Percentiles rank a stretch among this genome's conserved stretches.
Evolutionary conservation across 139 green algal genomes (phyloP).

Genomic region (Parachlorella kessleri): DNA sequence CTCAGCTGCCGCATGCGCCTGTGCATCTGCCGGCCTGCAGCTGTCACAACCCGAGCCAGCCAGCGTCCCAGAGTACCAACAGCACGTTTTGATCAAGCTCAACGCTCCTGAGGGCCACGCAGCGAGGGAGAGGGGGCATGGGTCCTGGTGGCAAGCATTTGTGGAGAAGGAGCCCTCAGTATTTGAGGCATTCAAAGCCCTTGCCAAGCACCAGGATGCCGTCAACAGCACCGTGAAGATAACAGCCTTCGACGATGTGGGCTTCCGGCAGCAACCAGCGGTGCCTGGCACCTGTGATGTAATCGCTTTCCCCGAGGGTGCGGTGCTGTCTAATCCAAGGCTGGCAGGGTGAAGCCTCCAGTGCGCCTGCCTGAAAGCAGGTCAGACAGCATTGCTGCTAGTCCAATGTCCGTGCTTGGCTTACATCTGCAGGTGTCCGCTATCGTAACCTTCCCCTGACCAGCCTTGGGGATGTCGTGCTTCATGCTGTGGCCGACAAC

Average conservation of each 20-base stretch:
- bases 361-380: neutral
- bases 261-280: neutral
- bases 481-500: neutral
- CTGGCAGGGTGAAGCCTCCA: no score
- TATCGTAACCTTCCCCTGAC: constrained; percentile 12
- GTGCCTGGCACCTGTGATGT: constrained; percentile 24
- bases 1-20: neutral
- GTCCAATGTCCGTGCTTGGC: neutral
- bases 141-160: constrained; percentile 31
- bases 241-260: constrained; percentile 39
- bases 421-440: constrained; percentile 6
- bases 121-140: neutral
- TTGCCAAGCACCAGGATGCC: constrained; percentile 14
- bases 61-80: constrained; percentile 29
- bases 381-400: neutral
- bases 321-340: no score
- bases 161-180: constrained; percentile 41
- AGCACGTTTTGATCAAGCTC: constrained; percentile 38
- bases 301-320: constrained; percentile 40
- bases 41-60: constrained; percentile 15
- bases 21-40: neutral
- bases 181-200: constrained; percentile 21
- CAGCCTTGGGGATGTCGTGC: constrained; percentile 15
- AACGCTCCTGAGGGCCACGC: neutral
- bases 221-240: constrained; percentile 37